Conservation (phyloP, 441 rosid species). For the Macaranga tanarius region DNA sequence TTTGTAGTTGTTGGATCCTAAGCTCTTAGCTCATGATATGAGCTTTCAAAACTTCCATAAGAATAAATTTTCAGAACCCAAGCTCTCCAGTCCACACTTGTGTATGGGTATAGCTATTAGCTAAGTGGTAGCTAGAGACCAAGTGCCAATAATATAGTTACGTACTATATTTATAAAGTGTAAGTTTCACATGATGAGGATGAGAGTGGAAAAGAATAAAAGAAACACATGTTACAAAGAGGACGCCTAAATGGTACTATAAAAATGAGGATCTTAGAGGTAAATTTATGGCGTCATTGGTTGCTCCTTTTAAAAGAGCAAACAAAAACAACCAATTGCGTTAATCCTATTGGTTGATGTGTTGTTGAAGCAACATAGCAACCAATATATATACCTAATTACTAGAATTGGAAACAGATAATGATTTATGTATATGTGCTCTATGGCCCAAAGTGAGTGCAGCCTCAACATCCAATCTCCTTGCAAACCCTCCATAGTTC, state of each 20-base stretch:
- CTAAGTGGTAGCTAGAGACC: no score
- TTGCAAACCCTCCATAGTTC: conserved; percentile 56
- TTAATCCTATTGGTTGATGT: background rate
- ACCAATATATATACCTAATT: background rate
- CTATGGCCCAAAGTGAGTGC: conserved; percentile 69
- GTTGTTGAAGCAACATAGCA: background rate
- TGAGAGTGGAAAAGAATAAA: background rate
- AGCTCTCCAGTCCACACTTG: no score
- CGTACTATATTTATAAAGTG: no score
- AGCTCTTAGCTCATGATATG: no score
- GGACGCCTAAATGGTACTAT: conserved; percentile 13
- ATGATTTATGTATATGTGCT: background rate
- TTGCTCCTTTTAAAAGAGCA: background rate
- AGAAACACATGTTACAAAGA: background rate
- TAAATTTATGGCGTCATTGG: background rate
- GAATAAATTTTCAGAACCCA: no score
- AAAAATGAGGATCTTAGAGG: background rate
- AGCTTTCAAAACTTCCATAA: no score
- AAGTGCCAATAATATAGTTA: no score
- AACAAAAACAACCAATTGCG: background rate
- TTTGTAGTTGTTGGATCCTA: no score
- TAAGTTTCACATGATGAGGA: background rate
- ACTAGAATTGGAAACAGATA: background rate
- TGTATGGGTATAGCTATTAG: no score
- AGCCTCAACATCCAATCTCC: conserved; percentile 49